Conservation (phyloP, 1,284 basidiomycete genomes). For the Meripilus lineatus region DNA sequence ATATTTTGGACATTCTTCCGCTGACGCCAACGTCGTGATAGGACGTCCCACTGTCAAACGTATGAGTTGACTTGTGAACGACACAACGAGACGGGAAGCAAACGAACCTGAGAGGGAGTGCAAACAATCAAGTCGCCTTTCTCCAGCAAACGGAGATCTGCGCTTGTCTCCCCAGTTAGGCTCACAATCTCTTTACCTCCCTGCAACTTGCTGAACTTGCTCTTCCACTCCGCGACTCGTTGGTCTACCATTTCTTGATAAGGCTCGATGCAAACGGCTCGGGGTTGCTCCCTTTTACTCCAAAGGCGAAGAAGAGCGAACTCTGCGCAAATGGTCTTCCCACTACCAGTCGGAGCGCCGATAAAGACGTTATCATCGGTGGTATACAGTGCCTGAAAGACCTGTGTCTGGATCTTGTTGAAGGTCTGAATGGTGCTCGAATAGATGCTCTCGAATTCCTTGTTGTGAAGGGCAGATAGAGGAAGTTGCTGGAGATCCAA, state of each 20-base stretch:
- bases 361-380: slow-evolving; percentile 96
- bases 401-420: slow-evolving; percentile 99
- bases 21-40: slow-evolving; percentile 96
- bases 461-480: slow-evolving; percentile 87
- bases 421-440: slow-evolving; percentile 74
- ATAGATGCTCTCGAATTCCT: slow-evolving; percentile 86
- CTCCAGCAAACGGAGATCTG: slow-evolving; percentile 87
- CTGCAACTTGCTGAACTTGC: slow-evolving; percentile 79
- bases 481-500: slow-evolving; percentile 93
- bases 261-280: slow-evolving; percentile 96
- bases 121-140: slow-evolving; percentile 92
- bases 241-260: slow-evolving; percentile 96
- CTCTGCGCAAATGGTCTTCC: slow-evolving; percentile 97
- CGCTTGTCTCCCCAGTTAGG: slow-evolving; percentile 92
- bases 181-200: slow-evolving; percentile 92
- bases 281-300: slow-evolving; percentile 77
- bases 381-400: slow-evolving; percentile 96
- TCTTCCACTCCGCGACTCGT: slow-evolving; percentile 84
- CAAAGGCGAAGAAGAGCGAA: slow-evolving; percentile 91
- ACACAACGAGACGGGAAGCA: slow-evolving; percentile 3
- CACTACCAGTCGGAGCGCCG: slow-evolving; percentile 93
- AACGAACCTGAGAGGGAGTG: slow-evolving; percentile 76
- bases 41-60: slow-evolving; percentile 80
- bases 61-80: slow-evolving; percentile 12
- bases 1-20: slow-evolving; percentile 95